Conservation (phyloP, 192 early-diverging fungal species). For the Backusella australiensis region DNA sequence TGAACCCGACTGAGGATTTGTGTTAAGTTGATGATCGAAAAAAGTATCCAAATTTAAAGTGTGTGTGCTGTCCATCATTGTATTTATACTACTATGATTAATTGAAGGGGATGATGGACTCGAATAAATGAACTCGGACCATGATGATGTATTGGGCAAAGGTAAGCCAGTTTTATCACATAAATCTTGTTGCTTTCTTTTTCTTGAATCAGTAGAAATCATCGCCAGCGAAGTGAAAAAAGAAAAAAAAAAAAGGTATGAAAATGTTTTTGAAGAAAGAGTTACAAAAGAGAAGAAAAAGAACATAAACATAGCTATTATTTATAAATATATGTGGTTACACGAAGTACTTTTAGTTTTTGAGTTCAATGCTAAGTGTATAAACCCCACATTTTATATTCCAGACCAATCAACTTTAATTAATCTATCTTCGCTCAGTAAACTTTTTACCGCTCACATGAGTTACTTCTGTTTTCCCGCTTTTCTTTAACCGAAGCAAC, state of each 20-base stretch:
- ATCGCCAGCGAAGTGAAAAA: constrained; percentile 1
- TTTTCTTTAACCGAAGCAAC: constrained; percentile 4
- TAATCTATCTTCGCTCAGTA: constrained; percentile 3
- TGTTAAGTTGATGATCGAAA: background rate
- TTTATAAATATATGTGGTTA: background rate
- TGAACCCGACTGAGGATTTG: constrained; percentile 5
- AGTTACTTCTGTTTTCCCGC: constrained; percentile 6
- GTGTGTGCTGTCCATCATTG: background rate
- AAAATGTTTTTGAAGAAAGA: background rate
- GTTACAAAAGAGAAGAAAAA: background rate
- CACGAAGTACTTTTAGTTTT: constrained; percentile 4
- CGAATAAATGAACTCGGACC: constrained; percentile 25
- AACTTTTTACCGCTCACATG: constrained; percentile 9
- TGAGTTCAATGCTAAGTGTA: background rate
- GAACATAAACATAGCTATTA: background rate
- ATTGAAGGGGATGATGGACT: constrained; percentile 14
- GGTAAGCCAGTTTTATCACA: background rate
- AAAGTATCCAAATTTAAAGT: background rate
- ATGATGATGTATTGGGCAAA: background rate
- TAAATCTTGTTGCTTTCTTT: constrained; percentile 16
- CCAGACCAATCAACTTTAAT: constrained; percentile 6
- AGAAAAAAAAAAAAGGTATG: background rate
- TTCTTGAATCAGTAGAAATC: constrained; percentile 7
- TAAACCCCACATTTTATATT: constrained; percentile 8
- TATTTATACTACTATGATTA: background rate